Percentiles rank a stretch among this genome's conserved stretches.
Evolutionary conservation across 2,329 filamentous ascomycete genomes (phyloP).

Genomic region (Diaporthe aspalathi): DNA sequence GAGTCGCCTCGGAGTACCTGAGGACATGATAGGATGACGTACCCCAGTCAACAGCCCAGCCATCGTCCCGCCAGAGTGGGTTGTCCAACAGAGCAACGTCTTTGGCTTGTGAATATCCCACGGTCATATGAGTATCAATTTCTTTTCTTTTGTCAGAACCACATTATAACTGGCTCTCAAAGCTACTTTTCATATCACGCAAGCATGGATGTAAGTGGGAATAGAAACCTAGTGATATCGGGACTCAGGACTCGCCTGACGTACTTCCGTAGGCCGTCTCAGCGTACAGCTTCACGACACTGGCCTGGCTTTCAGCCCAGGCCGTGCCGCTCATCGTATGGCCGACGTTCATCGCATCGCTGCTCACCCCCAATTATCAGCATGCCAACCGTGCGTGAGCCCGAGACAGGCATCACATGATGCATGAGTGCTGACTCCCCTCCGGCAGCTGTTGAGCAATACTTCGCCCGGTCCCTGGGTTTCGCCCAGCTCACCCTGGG

Average conservation of each 20-base stretch:
- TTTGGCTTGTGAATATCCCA: conserved; percentile 9
- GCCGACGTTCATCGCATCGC: conserved; percentile 59
- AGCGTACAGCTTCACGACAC: conserved; percentile 62
- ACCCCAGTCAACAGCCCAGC: background rate
- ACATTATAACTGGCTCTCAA: background rate
- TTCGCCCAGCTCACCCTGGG: conserved; percentile 74
- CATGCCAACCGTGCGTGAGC: conserved; percentile 47
- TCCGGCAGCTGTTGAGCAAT: conserved; percentile 67
- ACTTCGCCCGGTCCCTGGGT: conserved; percentile 79
- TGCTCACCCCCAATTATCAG: conserved; percentile 53
- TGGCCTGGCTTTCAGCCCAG: conserved; percentile 63
- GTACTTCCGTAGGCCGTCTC: conserved; percentile 56
- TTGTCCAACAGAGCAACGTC: background rate
- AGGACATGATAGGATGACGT: conserved; percentile 22
- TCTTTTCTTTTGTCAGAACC: background rate
- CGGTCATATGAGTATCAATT: background rate
- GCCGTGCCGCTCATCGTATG: conserved; percentile 59
- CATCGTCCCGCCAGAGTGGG: background rate
- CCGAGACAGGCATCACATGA: background rate
- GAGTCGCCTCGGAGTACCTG: background rate
- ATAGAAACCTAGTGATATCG: too few species aligned
- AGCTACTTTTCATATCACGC: background rate
- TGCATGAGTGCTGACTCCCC: background rate
- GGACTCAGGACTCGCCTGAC: background rate
- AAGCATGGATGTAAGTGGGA: conserved; percentile 37